phyloP scores from a whole-genome alignment of 2,329 filamentous ascomycete species.

The Emergomyces africanus region DNA sequence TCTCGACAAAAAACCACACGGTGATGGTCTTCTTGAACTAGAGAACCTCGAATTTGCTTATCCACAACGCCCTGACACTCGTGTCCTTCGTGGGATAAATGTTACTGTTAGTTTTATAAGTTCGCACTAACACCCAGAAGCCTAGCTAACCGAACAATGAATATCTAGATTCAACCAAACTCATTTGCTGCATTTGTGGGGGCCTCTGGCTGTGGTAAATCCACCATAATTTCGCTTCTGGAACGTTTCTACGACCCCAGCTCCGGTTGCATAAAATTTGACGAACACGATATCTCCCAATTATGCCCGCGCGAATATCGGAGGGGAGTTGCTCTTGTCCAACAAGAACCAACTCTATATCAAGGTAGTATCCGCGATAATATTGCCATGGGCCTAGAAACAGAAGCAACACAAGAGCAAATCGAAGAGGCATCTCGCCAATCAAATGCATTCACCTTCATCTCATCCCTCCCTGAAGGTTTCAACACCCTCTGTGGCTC shows the following conservation, averaged over 20 bases:
- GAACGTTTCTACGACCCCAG: slow-evolving; percentile 57
- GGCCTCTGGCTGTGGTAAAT: slow-evolving; percentile 49
- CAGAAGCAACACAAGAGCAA: slow-evolving; percentile 17
- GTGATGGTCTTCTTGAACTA: slow-evolving; percentile 23
- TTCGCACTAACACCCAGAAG: background rate
- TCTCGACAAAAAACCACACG: slow-evolving; percentile 22
- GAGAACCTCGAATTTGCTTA: slow-evolving; percentile 34
- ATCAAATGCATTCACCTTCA: slow-evolving; percentile 27
- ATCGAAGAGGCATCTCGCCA: slow-evolving; percentile 23
- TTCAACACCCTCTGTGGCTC: slow-evolving; percentile 24
- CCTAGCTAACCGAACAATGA: background rate
- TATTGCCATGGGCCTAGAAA: slow-evolving; percentile 43
- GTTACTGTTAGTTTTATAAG: slow-evolving; percentile 7
- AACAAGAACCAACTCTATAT: slow-evolving; percentile 62
- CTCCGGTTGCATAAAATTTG: slow-evolving; percentile 46
- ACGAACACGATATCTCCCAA: slow-evolving; percentile 46
- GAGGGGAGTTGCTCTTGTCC: slow-evolving; percentile 53
- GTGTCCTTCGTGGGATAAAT: slow-evolving; percentile 19
- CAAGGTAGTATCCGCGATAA: slow-evolving; percentile 59
- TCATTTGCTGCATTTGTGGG: slow-evolving; percentile 45
- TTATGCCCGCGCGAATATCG: slow-evolving; percentile 53
- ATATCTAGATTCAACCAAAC: slow-evolving; percentile 29
- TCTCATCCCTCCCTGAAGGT: slow-evolving; percentile 26
- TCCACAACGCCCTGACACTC: slow-evolving; percentile 15
- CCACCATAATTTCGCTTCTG: slow-evolving; percentile 51